These are phyloP conservation scores for Coriaria nepalensis DNA, from an alignment of 306 rosid genomes.

Conservation along the genomic window DNA sequence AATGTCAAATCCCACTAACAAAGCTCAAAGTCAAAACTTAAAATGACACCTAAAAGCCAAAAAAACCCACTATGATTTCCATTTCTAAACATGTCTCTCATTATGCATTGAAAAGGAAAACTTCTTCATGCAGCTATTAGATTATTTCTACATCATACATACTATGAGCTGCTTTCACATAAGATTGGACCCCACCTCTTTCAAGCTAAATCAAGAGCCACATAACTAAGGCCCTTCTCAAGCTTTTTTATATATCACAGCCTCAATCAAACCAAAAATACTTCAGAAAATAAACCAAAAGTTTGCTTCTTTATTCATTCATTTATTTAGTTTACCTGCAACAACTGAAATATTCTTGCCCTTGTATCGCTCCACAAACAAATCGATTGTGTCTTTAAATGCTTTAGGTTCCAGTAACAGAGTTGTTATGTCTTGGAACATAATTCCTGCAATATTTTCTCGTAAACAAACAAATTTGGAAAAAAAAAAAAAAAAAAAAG, in stretches of 20 bases:
- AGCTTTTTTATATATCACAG: conserved; percentile 19
- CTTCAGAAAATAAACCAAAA: neutral
- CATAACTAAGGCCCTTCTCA: conserved; percentile 9
- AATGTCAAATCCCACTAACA: conserved; percentile 61
- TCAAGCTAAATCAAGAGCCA: conserved; percentile 21
- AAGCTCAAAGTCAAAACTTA: conserved; percentile 52
- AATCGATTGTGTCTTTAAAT: conserved; percentile 75
- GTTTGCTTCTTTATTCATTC: neutral
- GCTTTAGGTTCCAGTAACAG: conserved; percentile 75
- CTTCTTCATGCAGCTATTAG: conserved; percentile 28
- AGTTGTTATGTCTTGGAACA: conserved; percentile 95
- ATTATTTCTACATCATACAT: too few species aligned
- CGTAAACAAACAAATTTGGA: neutral
- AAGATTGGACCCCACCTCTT: conserved; percentile 80
- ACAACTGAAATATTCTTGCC: conserved; percentile 82
- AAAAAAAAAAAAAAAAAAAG: neutral
- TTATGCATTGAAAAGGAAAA: conserved; percentile 34
- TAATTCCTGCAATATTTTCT: conserved; percentile 55
- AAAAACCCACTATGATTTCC: conserved; percentile 46
- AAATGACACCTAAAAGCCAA: conserved; percentile 44
- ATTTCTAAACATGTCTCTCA: too few species aligned
- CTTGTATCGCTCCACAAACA: conserved; percentile 86
- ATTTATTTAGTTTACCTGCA: conserved; percentile 50
- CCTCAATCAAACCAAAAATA: conserved; percentile 6
- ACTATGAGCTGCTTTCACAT: too few species aligned